phyloP scores from a whole-genome alignment of 768 basidiomycete genomes.

The Phanerochaete sordida region DNA sequence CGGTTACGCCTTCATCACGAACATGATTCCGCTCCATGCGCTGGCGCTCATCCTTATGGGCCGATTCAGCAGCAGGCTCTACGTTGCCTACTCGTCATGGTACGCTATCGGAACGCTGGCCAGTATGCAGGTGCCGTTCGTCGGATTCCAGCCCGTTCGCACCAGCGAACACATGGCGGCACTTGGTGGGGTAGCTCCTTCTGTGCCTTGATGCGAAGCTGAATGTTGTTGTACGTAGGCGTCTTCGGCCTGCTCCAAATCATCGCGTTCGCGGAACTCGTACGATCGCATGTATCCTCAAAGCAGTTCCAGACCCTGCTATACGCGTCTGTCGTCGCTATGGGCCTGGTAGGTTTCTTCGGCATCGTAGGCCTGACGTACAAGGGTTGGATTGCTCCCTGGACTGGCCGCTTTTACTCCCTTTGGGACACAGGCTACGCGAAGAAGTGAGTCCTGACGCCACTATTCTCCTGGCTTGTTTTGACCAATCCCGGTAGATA shows the following conservation, averaged over 20 bases:
- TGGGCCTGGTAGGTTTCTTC: constrained; percentile 67
- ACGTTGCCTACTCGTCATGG: constrained; percentile 96
- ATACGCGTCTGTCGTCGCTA: constrained; percentile 59
- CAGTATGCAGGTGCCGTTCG: constrained; percentile 99
- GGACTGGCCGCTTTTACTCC: constrained; percentile 99
- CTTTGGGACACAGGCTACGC: constrained; percentile 99
- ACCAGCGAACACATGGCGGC: constrained; percentile 99
- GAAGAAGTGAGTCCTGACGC: constrained; percentile 62
- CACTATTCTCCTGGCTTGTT: constrained; percentile 5
- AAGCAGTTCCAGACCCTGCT: constrained; percentile 90
- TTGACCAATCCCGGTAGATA: constrained; percentile 45
- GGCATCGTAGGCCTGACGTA: constrained; percentile 82
- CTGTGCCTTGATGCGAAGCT: background rate
- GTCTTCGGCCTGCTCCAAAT: constrained; percentile 97
- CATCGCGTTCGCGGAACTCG: constrained; percentile 87
- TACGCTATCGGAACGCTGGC: constrained; percentile 96
- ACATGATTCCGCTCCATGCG: constrained; percentile 98
- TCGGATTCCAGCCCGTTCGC: constrained; percentile 96
- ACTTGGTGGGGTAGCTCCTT: constrained; percentile 53
- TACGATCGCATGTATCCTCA: constrained; percentile 84
- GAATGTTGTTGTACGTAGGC: constrained; percentile 41
- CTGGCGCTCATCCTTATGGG: constrained; percentile 97
- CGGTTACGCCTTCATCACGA: constrained; percentile 99
- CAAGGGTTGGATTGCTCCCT: constrained; percentile 94
- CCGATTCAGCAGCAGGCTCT: constrained; percentile 86